Evolutionary conservation across 2,329 filamentous ascomycete species (phyloP).

Genomic region (Alternaria ventricosa): DNA sequence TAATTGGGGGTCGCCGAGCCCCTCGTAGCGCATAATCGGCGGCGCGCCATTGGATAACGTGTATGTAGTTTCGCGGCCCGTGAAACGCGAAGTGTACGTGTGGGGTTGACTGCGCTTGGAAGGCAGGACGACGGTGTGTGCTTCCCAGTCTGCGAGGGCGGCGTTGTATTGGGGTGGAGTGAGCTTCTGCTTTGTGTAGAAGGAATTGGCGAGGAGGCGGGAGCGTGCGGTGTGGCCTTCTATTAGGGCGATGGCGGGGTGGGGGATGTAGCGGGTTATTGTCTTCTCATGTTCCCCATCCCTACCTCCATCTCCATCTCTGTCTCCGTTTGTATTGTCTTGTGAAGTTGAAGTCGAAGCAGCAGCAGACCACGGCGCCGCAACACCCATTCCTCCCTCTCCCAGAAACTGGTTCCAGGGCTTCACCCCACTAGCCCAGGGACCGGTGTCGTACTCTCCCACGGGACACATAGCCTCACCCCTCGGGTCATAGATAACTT

Average conservation of each 20-base stretch:
- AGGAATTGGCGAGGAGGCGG: background rate
- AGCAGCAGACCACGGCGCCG: background rate
- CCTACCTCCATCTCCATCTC: background rate
- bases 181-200: background rate
- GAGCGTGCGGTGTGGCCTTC: constrained; percentile 26
- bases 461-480: background rate
- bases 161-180: background rate
- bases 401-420: constrained; percentile 39
- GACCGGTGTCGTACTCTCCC: constrained; percentile 15
- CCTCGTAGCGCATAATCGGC: constrained; percentile 14
- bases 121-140: background rate
- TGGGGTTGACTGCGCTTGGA: background rate
- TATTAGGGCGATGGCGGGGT: constrained; percentile 32
- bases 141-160: constrained; percentile 7
- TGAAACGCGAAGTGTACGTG: background rate
- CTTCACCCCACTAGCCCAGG: constrained; percentile 30
- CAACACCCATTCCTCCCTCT: constrained; percentile 24
- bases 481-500: constrained; percentile 15
- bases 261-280: constrained; percentile 27
- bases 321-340: background rate
- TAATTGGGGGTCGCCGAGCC: constrained; percentile 18
- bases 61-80: constrained; percentile 2
- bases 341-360: too few relatives aligned
- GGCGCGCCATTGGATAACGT: constrained; percentile 21
- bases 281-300: background rate